phyloP scores from a whole-genome alignment of 2,329 filamentous ascomycete genomes.

The Trichocomaceae sp. region DNA sequence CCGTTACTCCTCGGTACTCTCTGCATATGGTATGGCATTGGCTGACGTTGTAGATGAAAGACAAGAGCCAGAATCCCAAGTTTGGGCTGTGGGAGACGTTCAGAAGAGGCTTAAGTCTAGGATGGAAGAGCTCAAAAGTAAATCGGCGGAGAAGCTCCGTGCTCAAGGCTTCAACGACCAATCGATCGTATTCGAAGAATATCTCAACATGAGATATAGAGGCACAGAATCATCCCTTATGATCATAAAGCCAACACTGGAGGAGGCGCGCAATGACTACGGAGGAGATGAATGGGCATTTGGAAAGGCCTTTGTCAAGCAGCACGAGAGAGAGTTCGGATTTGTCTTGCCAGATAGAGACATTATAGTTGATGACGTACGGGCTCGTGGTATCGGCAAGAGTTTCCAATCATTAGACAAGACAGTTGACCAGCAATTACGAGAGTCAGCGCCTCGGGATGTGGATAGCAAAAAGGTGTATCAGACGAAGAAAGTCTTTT shows the following conservation, averaged over 20 bases:
- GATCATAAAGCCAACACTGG: slow-evolving; percentile 66
- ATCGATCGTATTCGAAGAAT: slow-evolving; percentile 79
- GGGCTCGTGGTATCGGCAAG: slow-evolving; percentile 81
- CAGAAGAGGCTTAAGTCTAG: slow-evolving; percentile 61
- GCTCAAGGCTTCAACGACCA: slow-evolving; percentile 72
- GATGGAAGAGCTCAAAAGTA: slow-evolving; percentile 72
- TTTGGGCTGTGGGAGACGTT: slow-evolving; percentile 53
- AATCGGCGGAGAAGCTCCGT: slow-evolving; percentile 59
- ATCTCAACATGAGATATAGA: slow-evolving; percentile 87
- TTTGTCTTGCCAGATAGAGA: slow-evolving; percentile 81
- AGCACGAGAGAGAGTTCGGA: slow-evolving; percentile 88
- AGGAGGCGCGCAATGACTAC: slow-evolving; percentile 55
- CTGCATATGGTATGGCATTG: slow-evolving; percentile 84
- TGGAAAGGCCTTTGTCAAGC: slow-evolving; percentile 73
- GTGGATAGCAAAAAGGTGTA: slow-evolving; percentile 58
- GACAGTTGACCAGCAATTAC: slow-evolving; percentile 78
- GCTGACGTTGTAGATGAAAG: slow-evolving; percentile 84
- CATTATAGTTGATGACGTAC: slow-evolving; percentile 84
- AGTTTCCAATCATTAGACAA: slow-evolving; percentile 73
- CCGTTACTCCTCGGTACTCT: slow-evolving; percentile 80
- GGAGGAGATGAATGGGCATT: slow-evolving; percentile 70
- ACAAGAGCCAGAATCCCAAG: slow-evolving; percentile 61
- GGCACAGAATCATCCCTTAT: slow-evolving; percentile 88
- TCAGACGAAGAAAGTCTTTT: slow-evolving; percentile 67
- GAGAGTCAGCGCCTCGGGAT: slow-evolving; percentile 57